Conservation (phyloP, 139 green algal species). For the Chlorella sp. region DNA sequence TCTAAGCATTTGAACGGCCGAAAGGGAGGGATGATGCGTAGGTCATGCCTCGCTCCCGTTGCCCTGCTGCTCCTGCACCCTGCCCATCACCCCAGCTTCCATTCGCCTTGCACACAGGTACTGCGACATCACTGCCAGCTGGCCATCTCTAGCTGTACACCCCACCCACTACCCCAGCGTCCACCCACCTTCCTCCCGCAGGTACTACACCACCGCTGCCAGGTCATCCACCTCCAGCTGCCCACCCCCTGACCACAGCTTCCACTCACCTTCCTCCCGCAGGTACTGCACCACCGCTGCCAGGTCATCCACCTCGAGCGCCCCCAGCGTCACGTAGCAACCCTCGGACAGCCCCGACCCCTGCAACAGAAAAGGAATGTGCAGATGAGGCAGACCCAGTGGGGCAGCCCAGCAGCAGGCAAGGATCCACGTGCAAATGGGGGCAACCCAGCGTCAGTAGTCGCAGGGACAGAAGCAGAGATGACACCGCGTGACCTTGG, state of each 20-base stretch:
- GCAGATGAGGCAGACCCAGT: too few relatives aligned
- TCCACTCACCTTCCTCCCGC: conserved; percentile 37
- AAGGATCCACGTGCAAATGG: neutral
- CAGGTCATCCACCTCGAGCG: conserved; percentile 87
- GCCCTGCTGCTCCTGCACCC: neutral
- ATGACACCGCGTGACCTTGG: neutral
- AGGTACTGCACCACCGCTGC: conserved; percentile 70
- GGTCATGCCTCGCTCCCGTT: too few relatives aligned
- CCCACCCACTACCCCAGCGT: neutral
- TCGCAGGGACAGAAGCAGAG: neutral
- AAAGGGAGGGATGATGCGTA: too few relatives aligned
- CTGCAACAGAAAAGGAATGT: conserved; percentile 47
- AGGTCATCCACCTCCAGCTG: too few relatives aligned
- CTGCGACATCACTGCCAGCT: neutral
- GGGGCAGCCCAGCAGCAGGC: neutral
- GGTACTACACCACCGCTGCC: neutral
- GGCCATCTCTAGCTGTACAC: too few relatives aligned
- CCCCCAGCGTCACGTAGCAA: conserved; percentile 91
- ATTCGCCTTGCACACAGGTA: neutral
- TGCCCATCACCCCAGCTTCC: neutral
- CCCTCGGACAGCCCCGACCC: conserved; percentile 91
- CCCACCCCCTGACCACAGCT: neutral
- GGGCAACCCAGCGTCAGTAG: neutral
- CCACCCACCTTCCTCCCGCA: neutral
- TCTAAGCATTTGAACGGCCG: too few relatives aligned